A percentile compares a stretch with the other conserved stretches of the same genome.
phyloP scores from a whole-genome alignment of 495 filamentous ascomycete species.

The Annulohypoxylon bovei region DNA sequence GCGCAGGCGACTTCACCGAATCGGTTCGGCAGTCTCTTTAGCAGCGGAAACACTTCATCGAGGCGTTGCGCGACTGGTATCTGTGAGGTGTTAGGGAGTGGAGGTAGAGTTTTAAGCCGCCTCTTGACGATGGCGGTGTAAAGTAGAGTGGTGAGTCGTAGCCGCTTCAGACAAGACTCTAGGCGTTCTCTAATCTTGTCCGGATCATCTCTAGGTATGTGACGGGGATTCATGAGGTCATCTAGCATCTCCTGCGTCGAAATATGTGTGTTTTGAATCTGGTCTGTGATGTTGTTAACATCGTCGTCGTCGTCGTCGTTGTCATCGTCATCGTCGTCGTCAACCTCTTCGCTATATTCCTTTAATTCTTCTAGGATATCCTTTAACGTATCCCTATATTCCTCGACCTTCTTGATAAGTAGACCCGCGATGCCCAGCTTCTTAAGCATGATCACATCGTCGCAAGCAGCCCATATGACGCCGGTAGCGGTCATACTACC shows the following conservation, averaged over 20 bases:
- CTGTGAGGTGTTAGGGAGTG: conserved; percentile 41
- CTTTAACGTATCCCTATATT: conserved; percentile 74
- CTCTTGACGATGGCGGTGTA: conserved; percentile 70
- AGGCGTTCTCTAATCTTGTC: conserved; percentile 65
- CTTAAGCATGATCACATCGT: conserved; percentile 69
- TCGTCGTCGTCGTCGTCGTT: conserved; percentile 49
- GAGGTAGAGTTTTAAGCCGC: conserved; percentile 64
- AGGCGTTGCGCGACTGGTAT: conserved; percentile 49
- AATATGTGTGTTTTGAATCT: conserved; percentile 39
- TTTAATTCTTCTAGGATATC: conserved; percentile 87
- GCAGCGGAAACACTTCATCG: conserved; percentile 54
- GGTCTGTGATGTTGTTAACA: conserved; percentile 36
- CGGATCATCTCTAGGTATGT: conserved; percentile 64
- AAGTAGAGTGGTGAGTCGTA: conserved; percentile 66
- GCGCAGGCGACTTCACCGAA: conserved; percentile 55
- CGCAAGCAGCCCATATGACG: conserved; percentile 76
- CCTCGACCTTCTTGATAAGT: conserved; percentile 67
- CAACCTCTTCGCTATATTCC: conserved; percentile 80
- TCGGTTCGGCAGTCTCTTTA: conserved; percentile 53
- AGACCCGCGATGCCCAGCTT: conserved; percentile 72
- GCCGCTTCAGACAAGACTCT: conserved; percentile 63
- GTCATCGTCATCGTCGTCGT: conserved; percentile 58
- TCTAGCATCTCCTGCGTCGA: conserved; percentile 61
- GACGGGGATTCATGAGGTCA: conserved; percentile 64
- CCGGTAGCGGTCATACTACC: conserved; percentile 69